These are phyloP conservation scores for Pigoraptor vietnamica DNA, from an alignment of 78 protist genomes.

Conservation along the genomic window DNA sequence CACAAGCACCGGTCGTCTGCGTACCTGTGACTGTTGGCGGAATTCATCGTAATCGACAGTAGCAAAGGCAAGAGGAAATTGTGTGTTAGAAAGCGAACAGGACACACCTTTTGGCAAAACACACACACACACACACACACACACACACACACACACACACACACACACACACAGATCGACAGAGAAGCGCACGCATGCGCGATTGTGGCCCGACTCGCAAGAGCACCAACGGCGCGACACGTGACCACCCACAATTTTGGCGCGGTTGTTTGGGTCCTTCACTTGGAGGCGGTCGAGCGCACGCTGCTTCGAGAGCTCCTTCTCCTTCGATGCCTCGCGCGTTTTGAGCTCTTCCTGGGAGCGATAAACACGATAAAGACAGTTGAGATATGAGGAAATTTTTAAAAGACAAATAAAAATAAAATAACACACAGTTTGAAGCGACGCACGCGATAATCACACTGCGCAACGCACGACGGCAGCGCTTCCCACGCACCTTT, in stretches of 20 bases:
- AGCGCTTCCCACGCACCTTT: not conserved
- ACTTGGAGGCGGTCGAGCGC: not conserved
- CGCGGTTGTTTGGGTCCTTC: not conserved
- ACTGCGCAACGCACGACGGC: not conserved
- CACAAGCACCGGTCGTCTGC: too few relatives aligned
- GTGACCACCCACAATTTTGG: not conserved
- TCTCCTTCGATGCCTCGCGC: not conserved
- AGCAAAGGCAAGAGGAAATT: too few relatives aligned
- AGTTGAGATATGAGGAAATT: not conserved
- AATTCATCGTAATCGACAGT: too few relatives aligned
- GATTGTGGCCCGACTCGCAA: not conserved
- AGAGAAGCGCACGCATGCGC: not conserved
- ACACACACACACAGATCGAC: not conserved
- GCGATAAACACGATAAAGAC: not conserved
- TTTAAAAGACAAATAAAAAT: not conserved
- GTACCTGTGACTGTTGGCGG: too few relatives aligned
- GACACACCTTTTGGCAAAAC: too few relatives aligned
- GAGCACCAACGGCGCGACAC: not conserved
- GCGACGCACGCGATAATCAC: too few relatives aligned
- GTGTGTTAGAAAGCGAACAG: too few relatives aligned
- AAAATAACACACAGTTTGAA: too few relatives aligned
- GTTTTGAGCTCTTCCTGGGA: not conserved
- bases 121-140: too few relatives aligned
- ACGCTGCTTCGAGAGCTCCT: not conserved
- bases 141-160: not conserved